Evolutionary conservation across 768 basidiomycete genomes (phyloP).

Genomic region (Dendrothele bispora): DNA sequence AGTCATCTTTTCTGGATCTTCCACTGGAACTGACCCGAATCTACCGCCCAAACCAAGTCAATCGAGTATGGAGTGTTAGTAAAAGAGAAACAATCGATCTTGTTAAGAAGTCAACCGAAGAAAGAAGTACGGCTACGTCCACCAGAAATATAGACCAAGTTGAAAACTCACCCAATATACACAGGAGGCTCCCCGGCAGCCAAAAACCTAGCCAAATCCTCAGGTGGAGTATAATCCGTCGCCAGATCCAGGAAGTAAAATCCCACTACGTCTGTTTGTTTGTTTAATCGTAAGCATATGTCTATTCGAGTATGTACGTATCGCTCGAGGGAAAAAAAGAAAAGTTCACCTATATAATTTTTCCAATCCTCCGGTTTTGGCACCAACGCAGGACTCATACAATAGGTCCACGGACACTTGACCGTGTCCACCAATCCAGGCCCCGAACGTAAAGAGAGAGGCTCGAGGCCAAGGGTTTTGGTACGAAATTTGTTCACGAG

Average conservation of each 20-base stretch:
- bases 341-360: conserved; percentile 50
- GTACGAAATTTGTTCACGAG: conserved; percentile 59
- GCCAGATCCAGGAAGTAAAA: conserved; percentile 63
- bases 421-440: conserved; percentile 51
- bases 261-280: conserved; percentile 66
- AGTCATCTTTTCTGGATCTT: conserved; percentile 52
- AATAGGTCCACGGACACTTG: conserved; percentile 63
- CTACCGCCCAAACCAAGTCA: conserved; percentile 23
- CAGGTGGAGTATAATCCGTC: conserved; percentile 44
- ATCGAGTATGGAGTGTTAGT: neutral
- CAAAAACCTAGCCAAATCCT: conserved; percentile 50
- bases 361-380: conserved; percentile 66
- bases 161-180: conserved; percentile 50
- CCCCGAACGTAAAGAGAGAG: conserved; percentile 49
- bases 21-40: conserved; percentile 63
- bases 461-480: conserved; percentile 44
- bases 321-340: neutral
- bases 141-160: neutral
- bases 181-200: conserved; percentile 50
- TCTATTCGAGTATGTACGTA: neutral
- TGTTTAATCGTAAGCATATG: conserved; percentile 17
- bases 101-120: no score
- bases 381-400: conserved; percentile 57
- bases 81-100: no score
- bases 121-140: no score